Conservation (phyloP, 805 yeast species). For the Kuraishia ogatae region DNA sequence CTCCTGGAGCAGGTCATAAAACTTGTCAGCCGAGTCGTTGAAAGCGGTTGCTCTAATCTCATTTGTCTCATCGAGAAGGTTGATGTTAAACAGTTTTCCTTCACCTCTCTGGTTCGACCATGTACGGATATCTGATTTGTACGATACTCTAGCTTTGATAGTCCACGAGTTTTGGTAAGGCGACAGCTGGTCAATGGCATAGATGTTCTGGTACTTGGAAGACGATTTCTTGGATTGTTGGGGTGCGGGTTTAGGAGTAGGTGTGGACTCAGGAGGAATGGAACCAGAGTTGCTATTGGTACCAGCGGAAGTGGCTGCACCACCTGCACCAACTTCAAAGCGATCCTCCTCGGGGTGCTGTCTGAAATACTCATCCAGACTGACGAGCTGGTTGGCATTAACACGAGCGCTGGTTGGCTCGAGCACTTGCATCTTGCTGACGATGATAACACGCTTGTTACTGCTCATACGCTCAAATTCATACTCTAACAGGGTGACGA, state of each 20-base stretch:
- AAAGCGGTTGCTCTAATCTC: slow-evolving; percentile 96
- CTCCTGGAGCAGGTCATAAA: slow-evolving; percentile 69
- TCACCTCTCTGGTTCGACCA: slow-evolving; percentile 84
- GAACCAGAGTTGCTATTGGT: slow-evolving; percentile 9
- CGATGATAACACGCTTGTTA: slow-evolving; percentile 37
- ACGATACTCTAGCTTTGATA: slow-evolving; percentile 85
- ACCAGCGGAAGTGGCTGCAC: not conserved
- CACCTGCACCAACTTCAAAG: not conserved
- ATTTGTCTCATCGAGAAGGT: slow-evolving; percentile 87
- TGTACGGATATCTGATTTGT: slow-evolving; percentile 78
- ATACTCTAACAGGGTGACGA: slow-evolving; percentile 31
- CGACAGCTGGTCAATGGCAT: slow-evolving; percentile 79
- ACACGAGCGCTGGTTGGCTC: slow-evolving; percentile 27
- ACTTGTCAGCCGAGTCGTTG: slow-evolving; percentile 76
- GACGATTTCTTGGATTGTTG: slow-evolving; percentile 2
- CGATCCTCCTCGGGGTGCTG: slow-evolving; percentile 48
- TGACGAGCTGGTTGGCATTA: slow-evolving; percentile 27
- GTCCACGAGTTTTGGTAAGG: slow-evolving; percentile 92
- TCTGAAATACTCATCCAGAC: slow-evolving; percentile 49
- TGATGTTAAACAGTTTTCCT: slow-evolving; percentile 84
- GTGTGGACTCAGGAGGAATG: slow-evolving; percentile 12
- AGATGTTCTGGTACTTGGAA: slow-evolving; percentile 31
- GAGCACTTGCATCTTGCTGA: slow-evolving; percentile 36
- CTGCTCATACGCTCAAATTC: slow-evolving; percentile 33
- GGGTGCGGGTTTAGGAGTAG: slow-evolving; percentile 16